These are phyloP conservation scores for Myxozyma udenii DNA, from an alignment of 805 yeast species.

Conservation along the genomic window DNA sequence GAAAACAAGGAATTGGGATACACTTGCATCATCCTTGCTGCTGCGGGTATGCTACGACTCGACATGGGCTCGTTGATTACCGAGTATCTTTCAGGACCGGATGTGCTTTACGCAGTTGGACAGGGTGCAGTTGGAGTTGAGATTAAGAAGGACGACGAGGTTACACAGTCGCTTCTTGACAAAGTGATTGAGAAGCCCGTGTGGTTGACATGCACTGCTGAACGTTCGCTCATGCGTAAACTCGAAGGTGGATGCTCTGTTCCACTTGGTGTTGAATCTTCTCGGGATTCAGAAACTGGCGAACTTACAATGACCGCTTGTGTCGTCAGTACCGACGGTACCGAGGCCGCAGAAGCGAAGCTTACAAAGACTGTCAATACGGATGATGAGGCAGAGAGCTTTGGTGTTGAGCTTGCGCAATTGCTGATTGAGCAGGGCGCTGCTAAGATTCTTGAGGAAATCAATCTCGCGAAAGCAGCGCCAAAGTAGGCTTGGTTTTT, in stretches of 20 bases:
- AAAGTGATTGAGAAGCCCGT: conserved; percentile 65
- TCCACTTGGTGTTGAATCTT: conserved; percentile 80
- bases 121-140: conserved; percentile 97
- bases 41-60: conserved; percentile 82
- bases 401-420: conserved; percentile 70
- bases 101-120: conserved; percentile 96
- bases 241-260: conserved; percentile 98
- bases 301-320: conserved; percentile 36
- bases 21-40: conserved; percentile 79
- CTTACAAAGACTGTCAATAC: conserved; percentile 42
- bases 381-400: conserved; percentile 59
- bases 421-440: conserved; percentile 74
- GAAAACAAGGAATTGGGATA: conserved; percentile 58
- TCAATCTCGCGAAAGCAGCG: conserved; percentile 43
- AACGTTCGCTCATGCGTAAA: conserved; percentile 78
- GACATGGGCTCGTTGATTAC: conserved; percentile 76
- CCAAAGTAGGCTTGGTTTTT: no score
- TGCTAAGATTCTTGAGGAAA: conserved; percentile 71
- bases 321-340: conserved; percentile 84
- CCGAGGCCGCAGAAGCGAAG: conserved; percentile 59
- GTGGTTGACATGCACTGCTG: conserved; percentile 77
- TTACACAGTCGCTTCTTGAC: conserved; percentile 56
- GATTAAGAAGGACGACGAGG: conserved; percentile 66
- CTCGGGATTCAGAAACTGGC: conserved; percentile 2
- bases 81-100: conserved; percentile 62